These are phyloP conservation scores for Davidsoniella australis DNA, from an alignment of 2,329 filamentous ascomycete species.

Conservation along the genomic window DNA sequence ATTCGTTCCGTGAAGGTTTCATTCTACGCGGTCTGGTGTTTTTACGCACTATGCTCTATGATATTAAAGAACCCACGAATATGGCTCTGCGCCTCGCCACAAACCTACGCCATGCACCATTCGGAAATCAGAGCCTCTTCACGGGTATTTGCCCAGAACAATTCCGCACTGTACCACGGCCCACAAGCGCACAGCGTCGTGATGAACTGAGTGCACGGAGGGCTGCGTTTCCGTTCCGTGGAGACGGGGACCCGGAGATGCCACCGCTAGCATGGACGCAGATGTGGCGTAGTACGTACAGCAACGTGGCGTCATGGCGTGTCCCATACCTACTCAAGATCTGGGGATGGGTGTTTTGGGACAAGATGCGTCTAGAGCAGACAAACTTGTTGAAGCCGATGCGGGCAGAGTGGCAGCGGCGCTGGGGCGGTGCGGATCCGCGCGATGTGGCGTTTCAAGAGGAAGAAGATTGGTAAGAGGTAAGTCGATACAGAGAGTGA, in stretches of 20 bases:
- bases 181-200: not conserved
- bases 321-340: conserved; percentile 10
- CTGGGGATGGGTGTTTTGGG: conserved; percentile 12
- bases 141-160: not conserved
- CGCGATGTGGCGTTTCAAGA: conserved; percentile 1
- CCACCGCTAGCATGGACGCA: conserved; percentile 9
- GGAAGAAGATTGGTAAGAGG: not conserved
- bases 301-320: conserved; percentile 7
- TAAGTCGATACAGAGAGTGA: not conserved
- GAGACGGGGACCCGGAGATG: not conserved
- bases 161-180: not conserved
- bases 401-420: conserved; percentile 6
- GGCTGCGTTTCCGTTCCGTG: conserved; percentile 6
- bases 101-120: not conserved
- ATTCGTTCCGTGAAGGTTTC: not conserved
- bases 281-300: conserved; percentile 10
- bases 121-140: not conserved
- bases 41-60: conserved; percentile 5
- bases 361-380: conserved; percentile 1
- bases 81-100: conserved; percentile 1
- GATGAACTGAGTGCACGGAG: conserved; percentile 2
- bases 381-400: conserved; percentile 3
- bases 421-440: conserved; percentile 7
- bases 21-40: conserved; percentile 6
- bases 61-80: not conserved